These are phyloP conservation scores for Atkinsonella hypoxylon DNA, from an alignment of 2,329 filamentous ascomycete species.

Conservation along the genomic window DNA sequence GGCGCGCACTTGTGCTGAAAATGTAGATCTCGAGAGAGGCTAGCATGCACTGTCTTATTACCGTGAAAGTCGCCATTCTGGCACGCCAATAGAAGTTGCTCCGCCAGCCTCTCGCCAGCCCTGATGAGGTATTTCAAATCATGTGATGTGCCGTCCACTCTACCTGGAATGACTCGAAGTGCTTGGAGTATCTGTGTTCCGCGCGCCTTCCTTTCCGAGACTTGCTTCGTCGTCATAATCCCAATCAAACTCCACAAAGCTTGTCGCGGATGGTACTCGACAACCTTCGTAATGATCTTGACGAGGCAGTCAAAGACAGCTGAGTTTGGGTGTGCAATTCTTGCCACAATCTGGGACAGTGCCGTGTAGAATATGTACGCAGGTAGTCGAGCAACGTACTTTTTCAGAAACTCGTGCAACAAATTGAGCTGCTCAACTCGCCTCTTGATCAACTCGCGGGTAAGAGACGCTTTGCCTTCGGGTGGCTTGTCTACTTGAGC, in stretches of 20 bases:
- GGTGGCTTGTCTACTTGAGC: constrained; percentile 56
- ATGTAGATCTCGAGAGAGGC: constrained; percentile 61
- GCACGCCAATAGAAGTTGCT: constrained; percentile 70
- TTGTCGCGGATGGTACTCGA: constrained; percentile 77
- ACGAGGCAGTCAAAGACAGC: constrained; percentile 68
- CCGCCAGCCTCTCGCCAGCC: constrained; percentile 70
- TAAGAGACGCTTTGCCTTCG: constrained; percentile 40
- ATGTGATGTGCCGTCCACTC: constrained; percentile 34
- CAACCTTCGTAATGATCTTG: constrained; percentile 75
- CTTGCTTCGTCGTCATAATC: constrained; percentile 68
- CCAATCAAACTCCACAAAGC: constrained; percentile 85
- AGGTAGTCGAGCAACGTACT: constrained; percentile 62
- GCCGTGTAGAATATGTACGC: constrained; percentile 72
- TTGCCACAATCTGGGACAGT: constrained; percentile 87
- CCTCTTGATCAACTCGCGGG: constrained; percentile 37
- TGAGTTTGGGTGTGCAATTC: constrained; percentile 75
- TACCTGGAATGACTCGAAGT: constrained; percentile 35
- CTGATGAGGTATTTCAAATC: constrained; percentile 63
- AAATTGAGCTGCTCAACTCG: constrained; percentile 55
- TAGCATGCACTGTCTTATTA: constrained; percentile 57
- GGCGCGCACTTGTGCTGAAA: constrained; percentile 81
- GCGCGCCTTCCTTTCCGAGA: constrained; percentile 47
- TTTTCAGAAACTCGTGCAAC: constrained; percentile 65
- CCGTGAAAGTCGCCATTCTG: constrained; percentile 61
- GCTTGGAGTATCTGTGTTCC: constrained; percentile 40